Conservation (phyloP, 371 early-diverging fungal genomes). For the Homolaphlyctis polyrhiza region DNA sequence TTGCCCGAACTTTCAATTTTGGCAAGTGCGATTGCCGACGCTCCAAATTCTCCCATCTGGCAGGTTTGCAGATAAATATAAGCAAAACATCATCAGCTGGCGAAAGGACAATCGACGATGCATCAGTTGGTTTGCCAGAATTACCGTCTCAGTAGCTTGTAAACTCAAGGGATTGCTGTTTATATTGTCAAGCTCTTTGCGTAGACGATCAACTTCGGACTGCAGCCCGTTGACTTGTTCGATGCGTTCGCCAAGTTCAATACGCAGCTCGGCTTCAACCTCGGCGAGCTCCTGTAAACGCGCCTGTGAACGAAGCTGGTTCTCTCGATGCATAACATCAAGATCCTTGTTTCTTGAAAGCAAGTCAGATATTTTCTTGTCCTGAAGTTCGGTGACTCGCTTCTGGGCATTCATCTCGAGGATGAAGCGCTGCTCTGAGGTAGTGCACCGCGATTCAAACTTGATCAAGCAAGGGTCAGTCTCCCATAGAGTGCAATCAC, state of each 20-base stretch:
- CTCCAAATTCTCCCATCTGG: constrained; percentile 38
- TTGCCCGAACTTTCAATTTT: constrained; percentile 45
- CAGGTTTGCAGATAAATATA: too few relatives aligned
- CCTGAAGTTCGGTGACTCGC: constrained; percentile 47
- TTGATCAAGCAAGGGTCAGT: not conserved
- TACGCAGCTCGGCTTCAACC: constrained; percentile 14
- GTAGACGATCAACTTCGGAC: constrained; percentile 11
- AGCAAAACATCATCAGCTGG: too few relatives aligned
- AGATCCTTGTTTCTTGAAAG: constrained; percentile 18
- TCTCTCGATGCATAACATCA: too few relatives aligned
- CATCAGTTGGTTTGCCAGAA: too few relatives aligned
- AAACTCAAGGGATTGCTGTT: not conserved
- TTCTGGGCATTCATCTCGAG: constrained; percentile 64
- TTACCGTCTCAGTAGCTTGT: too few relatives aligned
- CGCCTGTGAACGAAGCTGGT: constrained; percentile 15
- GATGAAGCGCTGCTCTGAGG: constrained; percentile 62
- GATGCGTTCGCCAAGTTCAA: constrained; percentile 15
- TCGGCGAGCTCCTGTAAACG: constrained; percentile 24
- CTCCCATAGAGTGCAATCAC: not conserved
- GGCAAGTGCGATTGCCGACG: constrained; percentile 52
- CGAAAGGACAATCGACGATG: too few relatives aligned
- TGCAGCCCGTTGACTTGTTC: constrained; percentile 17
- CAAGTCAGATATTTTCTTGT: constrained; percentile 29
- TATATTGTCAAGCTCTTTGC: constrained; percentile 5
- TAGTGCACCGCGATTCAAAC: constrained; percentile 41